Evolutionary conservation across 768 basidiomycete species (phyloP), one percentile per base, ranked within the genome.

Genomic region (button mushroom (Agaricus bisporus)): DNA sequence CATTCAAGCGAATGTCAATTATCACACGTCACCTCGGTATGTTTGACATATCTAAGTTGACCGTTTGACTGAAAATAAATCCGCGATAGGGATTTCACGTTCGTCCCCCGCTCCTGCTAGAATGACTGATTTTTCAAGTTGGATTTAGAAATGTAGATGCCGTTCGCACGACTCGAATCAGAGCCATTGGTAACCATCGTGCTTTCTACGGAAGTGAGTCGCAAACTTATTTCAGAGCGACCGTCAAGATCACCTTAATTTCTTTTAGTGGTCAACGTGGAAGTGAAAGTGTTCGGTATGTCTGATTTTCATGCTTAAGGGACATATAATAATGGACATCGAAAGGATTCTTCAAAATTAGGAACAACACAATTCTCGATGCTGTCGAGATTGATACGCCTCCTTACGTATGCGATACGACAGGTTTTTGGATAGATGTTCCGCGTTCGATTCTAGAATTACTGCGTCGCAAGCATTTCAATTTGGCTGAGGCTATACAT

Each of bases 401-500:
- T 0, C 78, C 88, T 3, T 94, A 85, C 78, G 78, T 85, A 57
- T 81, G 82, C 20, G 79, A 84, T 53, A 81, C 86, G 1, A 82
- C 78, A 1, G 91, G 92, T 25, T 71, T 77, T 52, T 94, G 91
- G 91, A 70, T 94, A 22, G 88, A 94, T 61, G 70, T 93, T 1
- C 85, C 88, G 0, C 70, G 69, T 22, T 32, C 64, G 0, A 70
- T 80, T 18, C 65, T 91, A 44, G 63, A 73, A 5, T 62, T 83
- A n/a, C 71, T 92, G 64, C 66, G 68, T 11, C 56, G 59, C 10
- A 82, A 84, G 58, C 70, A 68, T 4, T 76, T 91, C 39, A 80
- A 84, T 55, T 76, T 82, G 0, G 89, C 91, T 0, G 91, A 81
- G 46, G 87, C 85, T 0, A 91, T 95, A 45, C 92, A 95, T 62